phyloP scores from a whole-genome alignment of 2,329 filamentous ascomycete species.

The Botrytis byssoidea region DNA sequence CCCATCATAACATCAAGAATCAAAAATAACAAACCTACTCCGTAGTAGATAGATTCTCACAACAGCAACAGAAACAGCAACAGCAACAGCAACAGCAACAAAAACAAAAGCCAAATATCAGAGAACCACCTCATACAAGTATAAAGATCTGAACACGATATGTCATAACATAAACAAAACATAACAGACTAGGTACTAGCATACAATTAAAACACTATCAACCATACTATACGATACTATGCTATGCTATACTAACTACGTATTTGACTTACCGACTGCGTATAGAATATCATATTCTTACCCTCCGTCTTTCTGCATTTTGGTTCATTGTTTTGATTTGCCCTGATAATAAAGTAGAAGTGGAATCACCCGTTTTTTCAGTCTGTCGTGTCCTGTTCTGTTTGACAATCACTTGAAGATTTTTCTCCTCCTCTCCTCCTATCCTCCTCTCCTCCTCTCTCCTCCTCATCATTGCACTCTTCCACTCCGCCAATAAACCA shows the following conservation, averaged over 20 bases:
- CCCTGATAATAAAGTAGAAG: background rate
- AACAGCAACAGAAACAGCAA: no score
- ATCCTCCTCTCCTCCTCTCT: no score
- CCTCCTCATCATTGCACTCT: background rate
- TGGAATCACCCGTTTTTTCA: background rate
- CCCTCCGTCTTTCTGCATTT: background rate
- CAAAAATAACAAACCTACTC: no score
- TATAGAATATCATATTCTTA: background rate
- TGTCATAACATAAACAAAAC: no score
- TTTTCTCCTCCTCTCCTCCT: background rate
- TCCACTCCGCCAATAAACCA: background rate
- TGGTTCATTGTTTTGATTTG: background rate
- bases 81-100: no score
- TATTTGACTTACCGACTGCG: background rate
- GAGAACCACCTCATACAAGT: no score
- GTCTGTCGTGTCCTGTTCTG: background rate
- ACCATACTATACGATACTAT: no score
- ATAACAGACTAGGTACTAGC: background rate
- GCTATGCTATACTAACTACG: background rate
- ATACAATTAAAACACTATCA: background rate
- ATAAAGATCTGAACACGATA: no score
- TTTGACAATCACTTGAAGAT: background rate
- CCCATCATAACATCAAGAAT: no score
- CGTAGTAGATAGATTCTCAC: no score
- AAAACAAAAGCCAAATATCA: no score